Percentiles rank a stretch among this genome's conserved stretches.
phyloP scores from a whole-genome alignment of 768 basidiomycete species.

The Pholiota molesta region DNA sequence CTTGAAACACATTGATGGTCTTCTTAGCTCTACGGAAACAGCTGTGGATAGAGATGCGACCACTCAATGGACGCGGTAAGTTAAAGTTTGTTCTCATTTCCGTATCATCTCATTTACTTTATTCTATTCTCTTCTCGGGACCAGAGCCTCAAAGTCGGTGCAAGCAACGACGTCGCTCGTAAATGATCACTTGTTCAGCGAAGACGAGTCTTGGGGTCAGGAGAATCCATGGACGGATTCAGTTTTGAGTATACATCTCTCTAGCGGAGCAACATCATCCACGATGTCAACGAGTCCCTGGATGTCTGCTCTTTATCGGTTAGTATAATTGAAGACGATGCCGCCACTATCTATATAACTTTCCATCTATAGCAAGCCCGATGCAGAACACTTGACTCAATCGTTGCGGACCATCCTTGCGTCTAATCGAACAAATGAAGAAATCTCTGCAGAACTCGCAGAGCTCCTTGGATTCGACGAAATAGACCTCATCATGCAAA shows the following conservation, averaged over 20 bases:
- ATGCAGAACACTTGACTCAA: conserved; percentile 13
- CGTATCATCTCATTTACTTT: not conserved
- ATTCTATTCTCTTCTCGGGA: not conserved
- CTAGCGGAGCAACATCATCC: conserved; percentile 5
- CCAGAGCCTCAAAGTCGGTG: not conserved
- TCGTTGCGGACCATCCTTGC: conserved; percentile 39
- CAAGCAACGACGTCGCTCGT: not conserved
- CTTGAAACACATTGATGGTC: conserved; percentile 17
- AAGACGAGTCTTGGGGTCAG: conserved; percentile 12
- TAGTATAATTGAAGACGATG: not conserved
- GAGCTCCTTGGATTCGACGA: conserved; percentile 87
- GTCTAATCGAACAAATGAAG: conserved; percentile 59
- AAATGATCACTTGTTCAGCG: not conserved
- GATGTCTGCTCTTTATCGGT: conserved; percentile 16
- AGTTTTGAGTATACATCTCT: conserved; percentile 13
- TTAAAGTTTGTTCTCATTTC: not conserved
- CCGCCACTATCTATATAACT: not conserved
- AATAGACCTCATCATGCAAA: conserved; percentile 74
- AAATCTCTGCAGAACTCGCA: conserved; percentile 74
- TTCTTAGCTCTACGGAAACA: conserved; percentile 17
- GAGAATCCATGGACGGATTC: conserved; percentile 17
- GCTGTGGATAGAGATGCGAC: conserved; percentile 5
- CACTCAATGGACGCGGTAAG: conserved; percentile 19
- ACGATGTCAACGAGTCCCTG: not conserved
- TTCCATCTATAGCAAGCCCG: conserved; percentile 11